A percentile compares a stretch with the other conserved stretches of the same genome.
These are phyloP conservation scores for Debaryomyces singareniensis DNA, from an alignment of 1,139 yeast genomes.

Conservation along the genomic window DNA sequence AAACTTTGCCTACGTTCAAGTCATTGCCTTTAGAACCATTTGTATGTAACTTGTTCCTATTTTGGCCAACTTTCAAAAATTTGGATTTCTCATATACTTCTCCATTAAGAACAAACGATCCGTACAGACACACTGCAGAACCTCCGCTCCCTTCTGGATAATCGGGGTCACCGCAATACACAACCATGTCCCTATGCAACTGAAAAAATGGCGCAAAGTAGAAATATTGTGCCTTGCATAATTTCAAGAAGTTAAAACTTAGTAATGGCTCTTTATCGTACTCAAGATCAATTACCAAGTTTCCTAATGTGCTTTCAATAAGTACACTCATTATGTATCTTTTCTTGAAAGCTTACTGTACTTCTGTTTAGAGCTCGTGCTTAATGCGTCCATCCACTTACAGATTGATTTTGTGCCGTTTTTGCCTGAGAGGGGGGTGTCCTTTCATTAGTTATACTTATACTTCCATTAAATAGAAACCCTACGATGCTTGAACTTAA, in stretches of 20 bases:
- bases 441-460: no score
- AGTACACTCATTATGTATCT: conserved; percentile 66
- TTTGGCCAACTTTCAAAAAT: conserved; percentile 3
- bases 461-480: no score
- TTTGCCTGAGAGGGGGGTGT: no score
- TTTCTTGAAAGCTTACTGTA: no score
- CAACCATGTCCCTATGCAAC: conserved; percentile 28
- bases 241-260: conserved; percentile 44
- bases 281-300: conserved; percentile 47
- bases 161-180: conserved; percentile 44
- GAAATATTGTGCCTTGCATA: conserved; percentile 49
- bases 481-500: no score
- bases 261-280: conserved; percentile 29
- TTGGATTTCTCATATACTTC: conserved; percentile 1
- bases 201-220: conserved; percentile 46
- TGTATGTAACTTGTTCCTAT: not conserved
- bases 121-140: conserved; percentile 9
- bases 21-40: conserved; percentile 1
- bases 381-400: no score
- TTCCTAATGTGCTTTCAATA: conserved; percentile 50
- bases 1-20: conserved; percentile 21
- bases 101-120: conserved; percentile 3
- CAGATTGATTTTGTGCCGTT: no score
- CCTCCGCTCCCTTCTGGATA: conserved; percentile 32
- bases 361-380: no score